phyloP scores from a whole-genome alignment of 2,329 filamentous ascomycete genomes.

The Exophiala alcalophila region DNA sequence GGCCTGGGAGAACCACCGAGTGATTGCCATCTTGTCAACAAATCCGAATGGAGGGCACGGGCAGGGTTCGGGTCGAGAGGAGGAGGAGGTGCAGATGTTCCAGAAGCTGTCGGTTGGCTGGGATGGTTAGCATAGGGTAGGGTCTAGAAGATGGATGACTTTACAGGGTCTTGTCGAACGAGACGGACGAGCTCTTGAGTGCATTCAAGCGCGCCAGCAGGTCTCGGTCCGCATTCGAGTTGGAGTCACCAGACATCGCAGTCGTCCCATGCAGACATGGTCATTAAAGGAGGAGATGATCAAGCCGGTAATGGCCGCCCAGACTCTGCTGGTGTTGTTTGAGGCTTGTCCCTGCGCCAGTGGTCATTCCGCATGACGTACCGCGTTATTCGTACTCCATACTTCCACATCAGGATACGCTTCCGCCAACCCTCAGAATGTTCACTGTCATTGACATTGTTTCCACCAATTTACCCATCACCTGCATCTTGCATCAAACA shows the following conservation, averaged over 20 bases:
- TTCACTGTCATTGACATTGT: no score
- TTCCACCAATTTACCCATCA: no score
- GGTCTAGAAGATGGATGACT: not conserved
- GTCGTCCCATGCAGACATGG: conserved; percentile 12
- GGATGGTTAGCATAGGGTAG: conserved; percentile 20
- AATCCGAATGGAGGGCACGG: conserved; percentile 26
- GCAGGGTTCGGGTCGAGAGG: conserved; percentile 22
- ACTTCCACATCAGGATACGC: no score
- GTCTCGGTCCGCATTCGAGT: conserved; percentile 30
- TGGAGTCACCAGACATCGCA: conserved; percentile 22
- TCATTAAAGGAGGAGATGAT: no score
- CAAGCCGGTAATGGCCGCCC: not conserved
- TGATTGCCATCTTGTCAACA: conserved; percentile 28
- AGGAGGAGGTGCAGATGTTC: not conserved
- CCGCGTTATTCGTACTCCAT: no score
- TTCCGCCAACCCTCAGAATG: no score
- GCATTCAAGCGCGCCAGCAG: conserved; percentile 37
- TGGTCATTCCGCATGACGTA: conserved; percentile 12
- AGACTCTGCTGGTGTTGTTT: not conserved
- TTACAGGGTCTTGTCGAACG: conserved; percentile 34
- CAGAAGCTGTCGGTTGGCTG: conserved; percentile 11
- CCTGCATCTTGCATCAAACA: conserved; percentile 30
- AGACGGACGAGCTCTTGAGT: conserved; percentile 35
- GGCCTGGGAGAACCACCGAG: conserved; percentile 18
- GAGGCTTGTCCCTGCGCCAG: conserved; percentile 5